A percentile compares a stretch with the other conserved stretches of the same genome.
phyloP scores from a whole-genome alignment of 768 basidiomycete species.

The Hericium rajendrae region DNA sequence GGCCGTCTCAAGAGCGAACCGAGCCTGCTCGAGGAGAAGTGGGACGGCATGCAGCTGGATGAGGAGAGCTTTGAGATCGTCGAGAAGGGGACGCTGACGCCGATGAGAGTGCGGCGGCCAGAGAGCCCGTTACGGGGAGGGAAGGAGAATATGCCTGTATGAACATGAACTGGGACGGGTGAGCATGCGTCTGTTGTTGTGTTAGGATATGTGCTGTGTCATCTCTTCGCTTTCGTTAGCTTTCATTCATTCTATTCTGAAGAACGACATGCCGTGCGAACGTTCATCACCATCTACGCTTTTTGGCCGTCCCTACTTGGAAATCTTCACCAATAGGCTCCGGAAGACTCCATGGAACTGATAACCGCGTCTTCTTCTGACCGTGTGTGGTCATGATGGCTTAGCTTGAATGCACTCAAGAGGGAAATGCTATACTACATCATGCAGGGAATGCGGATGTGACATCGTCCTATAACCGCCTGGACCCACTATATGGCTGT shows the following conservation, averaged over 20 bases:
- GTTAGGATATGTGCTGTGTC: neutral
- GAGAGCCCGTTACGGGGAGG: constrained; percentile 29
- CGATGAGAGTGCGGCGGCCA: constrained; percentile 22
- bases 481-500: too few species aligned
- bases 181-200: neutral
- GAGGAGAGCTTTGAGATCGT: constrained; percentile 25
- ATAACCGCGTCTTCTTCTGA: too few species aligned
- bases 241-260: neutral
- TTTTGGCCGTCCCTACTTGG: too few species aligned
- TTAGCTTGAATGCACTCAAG: too few species aligned
- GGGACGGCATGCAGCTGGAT: constrained; percentile 19
- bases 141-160: constrained; percentile 38
- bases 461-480: too few species aligned
- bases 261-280: neutral
- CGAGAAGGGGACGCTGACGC: constrained; percentile 17
- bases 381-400: too few species aligned
- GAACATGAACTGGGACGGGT: neutral
- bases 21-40: constrained; percentile 26
- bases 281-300: too few species aligned
- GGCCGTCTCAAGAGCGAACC: constrained; percentile 17
- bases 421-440: too few species aligned
- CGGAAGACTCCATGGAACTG: too few species aligned
- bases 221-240: neutral
- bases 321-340: too few species aligned
- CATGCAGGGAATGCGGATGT: too few species aligned